Evolutionary conservation across 768 basidiomycete species (phyloP).

Genomic region (Gymnopilus dilepis): DNA sequence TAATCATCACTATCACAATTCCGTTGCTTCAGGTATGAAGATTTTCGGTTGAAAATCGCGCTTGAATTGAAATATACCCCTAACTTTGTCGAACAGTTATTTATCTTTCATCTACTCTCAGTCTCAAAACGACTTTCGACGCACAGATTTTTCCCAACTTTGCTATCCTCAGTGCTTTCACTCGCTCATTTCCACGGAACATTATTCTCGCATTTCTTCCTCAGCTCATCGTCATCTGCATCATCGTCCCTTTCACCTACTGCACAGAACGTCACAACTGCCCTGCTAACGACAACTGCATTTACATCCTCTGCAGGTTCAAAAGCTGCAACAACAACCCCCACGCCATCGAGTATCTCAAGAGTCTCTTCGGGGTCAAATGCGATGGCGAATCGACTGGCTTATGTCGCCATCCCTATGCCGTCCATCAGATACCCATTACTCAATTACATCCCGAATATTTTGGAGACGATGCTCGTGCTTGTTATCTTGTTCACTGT

Average conservation of each 20-base stretch:
- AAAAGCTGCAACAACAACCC: constrained; percentile 5
- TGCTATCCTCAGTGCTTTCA: constrained; percentile 60
- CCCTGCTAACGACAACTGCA: background rate
- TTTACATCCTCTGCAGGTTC: background rate
- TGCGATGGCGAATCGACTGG: background rate
- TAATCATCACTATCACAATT: constrained; percentile 71
- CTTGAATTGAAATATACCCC: background rate
- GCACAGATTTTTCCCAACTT: constrained; percentile 76
- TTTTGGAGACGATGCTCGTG: constrained; percentile 71
- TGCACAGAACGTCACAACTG: background rate
- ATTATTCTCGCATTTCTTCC: constrained; percentile 44
- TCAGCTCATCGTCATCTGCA: constrained; percentile 13
- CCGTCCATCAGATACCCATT: constrained; percentile 57
- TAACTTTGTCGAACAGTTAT: constrained; percentile 44
- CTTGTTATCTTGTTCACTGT: constrained; percentile 62
- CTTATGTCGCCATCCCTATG: constrained; percentile 9
- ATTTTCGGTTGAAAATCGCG: background rate
- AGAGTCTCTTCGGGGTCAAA: constrained; percentile 10
- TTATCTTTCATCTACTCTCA: constrained; percentile 69
- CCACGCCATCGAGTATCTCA: no score
- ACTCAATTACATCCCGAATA: constrained; percentile 74
- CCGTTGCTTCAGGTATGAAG: constrained; percentile 70
- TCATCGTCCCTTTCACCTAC: constrained; percentile 12
- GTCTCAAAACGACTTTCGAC: constrained; percentile 63
- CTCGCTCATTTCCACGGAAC: constrained; percentile 73